phyloP scores from a whole-genome alignment of 495 filamentous ascomycete species.

The Lepraria neglecta region DNA sequence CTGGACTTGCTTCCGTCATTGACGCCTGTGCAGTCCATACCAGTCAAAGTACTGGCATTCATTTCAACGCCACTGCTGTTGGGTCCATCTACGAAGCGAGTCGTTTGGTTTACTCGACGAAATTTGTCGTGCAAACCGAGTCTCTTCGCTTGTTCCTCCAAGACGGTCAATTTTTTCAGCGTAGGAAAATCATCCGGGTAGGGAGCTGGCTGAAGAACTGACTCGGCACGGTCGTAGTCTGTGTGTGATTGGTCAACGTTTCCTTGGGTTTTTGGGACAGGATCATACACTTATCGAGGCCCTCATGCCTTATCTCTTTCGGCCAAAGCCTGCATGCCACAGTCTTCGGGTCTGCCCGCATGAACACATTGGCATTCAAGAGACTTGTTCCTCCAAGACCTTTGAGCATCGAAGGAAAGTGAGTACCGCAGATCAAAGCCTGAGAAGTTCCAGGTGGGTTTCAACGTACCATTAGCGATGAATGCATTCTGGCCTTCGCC shows the following conservation, averaged over 20 bases:
- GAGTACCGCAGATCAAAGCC: background rate
- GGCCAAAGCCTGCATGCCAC: slow-evolving; percentile 7
- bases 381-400: slow-evolving; percentile 9
- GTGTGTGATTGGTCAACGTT: background rate
- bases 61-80: slow-evolving; percentile 5
- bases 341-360: slow-evolving; percentile 1
- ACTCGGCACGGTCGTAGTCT: slow-evolving; percentile 6
- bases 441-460: background rate
- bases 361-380: background rate
- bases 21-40: slow-evolving; percentile 3
- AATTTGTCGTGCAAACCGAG: slow-evolving; percentile 2
- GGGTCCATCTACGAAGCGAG: slow-evolving; percentile 5
- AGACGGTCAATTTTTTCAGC: background rate
- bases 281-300: slow-evolving; percentile 1
- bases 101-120: slow-evolving; percentile 6
- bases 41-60: slow-evolving; percentile 1
- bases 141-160: slow-evolving; percentile 2
- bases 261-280: no score
- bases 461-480: background rate
- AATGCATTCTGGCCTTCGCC: slow-evolving; percentile 2
- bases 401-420: background rate
- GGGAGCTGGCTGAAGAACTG: slow-evolving; percentile 1
- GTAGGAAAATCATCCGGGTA: background rate
- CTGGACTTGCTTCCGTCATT: slow-evolving; percentile 5
- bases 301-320: slow-evolving; percentile 1